A percentile compares a stretch with the other conserved stretches of the same genome.
These are phyloP conservation scores for Aristolochia californica DNA, from an alignment of 164 flowering plant species.

Conservation along the genomic window DNA sequence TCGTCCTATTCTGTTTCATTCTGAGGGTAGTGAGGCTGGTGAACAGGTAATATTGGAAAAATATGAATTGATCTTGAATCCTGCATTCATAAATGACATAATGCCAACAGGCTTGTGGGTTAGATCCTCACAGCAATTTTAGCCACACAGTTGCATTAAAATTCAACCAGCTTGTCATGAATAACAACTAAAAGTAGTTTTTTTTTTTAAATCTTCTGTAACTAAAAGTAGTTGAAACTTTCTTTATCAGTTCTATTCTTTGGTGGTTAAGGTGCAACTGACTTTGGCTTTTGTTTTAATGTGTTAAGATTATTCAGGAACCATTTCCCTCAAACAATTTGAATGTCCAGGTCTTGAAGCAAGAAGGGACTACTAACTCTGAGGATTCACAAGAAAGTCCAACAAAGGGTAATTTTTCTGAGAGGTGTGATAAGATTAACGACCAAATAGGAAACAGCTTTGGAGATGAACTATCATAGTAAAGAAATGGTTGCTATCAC, in stretches of 20 bases:
- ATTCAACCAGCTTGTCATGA: too few relatives aligned
- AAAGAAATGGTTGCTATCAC: neutral
- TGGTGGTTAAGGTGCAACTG: too few relatives aligned
- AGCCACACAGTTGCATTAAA: too few relatives aligned
- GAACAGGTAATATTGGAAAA: conserved; percentile 42
- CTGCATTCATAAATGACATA: neutral
- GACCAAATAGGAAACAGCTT: conserved; percentile 7
- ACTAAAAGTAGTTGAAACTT: too few relatives aligned
- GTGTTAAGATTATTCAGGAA: conserved; percentile 31
- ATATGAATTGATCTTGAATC: neutral
- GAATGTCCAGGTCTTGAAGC: conserved; percentile 52
- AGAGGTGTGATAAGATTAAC: conserved; percentile 22
- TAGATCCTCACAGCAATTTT: too few relatives aligned
- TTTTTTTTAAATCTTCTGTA: too few relatives aligned
- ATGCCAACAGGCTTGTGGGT: neutral
- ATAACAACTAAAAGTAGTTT: too few relatives aligned
- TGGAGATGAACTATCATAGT: neutral
- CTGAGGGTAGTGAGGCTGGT: conserved; percentile 50
- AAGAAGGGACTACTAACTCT: conserved; percentile 41
- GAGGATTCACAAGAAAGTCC: conserved; percentile 52
- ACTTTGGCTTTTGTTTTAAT: neutral
- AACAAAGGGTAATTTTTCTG: conserved; percentile 28
- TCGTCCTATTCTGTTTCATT: conserved; percentile 82
- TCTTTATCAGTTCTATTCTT: too few relatives aligned
- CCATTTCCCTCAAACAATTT: conserved; percentile 43